Base-by-base conservation (phyloP, 495 filamentous ascomycete species). In the Hapsidospora chrysogenum region DNA sequence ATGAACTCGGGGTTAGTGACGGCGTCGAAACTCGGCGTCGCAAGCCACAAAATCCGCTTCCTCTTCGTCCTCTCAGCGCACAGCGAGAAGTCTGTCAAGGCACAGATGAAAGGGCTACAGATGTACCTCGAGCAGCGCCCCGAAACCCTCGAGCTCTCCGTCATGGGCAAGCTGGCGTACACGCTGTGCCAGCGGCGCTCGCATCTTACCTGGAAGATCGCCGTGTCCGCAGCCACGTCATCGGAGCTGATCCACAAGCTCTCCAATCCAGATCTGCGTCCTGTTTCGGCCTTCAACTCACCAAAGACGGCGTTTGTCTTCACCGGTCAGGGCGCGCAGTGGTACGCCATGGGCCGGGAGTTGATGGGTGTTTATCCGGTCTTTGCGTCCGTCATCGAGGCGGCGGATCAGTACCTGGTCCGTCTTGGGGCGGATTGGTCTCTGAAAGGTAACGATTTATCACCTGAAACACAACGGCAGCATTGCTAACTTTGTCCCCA, bases 261-360 rank as follows among this genome's bases (percentile, higher is more conserved):
- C n/a, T 29, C 37, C 19, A 19, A 17, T 13, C 17, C 36, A 4
- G 3, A 9, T 2, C 15, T 36, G 8, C 35, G 33, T 17, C 31
- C 33, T 16, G 55, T 50, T 14, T 49, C 56, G 37, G 25, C 43
- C 4, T 27, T 39, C 8, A 14, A 23, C 1, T 14, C 26, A 22
- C 43, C 39, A 11, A 38, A 32, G 4, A 14, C 44, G 2, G 45
- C 38, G 2, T 52, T 51, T 19, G 37, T 54, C 9, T 54, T 51
- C 37, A 54, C 51, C 25, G 51, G 51, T 14, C 51, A 54, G 33
- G 51, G 51, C 18, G 51, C 51, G 16, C 58, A 66, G 32, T 70
- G 59, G 60, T 38, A 51, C 27, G 53, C 47, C 2, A 70, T 70
- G 66, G 64, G 64, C 0, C 54, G 56, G 5, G 56, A 61, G 32